phyloP scores from a whole-genome alignment of 1,284 basidiomycete genomes.

The Sanguinoderma infundibulare region DNA sequence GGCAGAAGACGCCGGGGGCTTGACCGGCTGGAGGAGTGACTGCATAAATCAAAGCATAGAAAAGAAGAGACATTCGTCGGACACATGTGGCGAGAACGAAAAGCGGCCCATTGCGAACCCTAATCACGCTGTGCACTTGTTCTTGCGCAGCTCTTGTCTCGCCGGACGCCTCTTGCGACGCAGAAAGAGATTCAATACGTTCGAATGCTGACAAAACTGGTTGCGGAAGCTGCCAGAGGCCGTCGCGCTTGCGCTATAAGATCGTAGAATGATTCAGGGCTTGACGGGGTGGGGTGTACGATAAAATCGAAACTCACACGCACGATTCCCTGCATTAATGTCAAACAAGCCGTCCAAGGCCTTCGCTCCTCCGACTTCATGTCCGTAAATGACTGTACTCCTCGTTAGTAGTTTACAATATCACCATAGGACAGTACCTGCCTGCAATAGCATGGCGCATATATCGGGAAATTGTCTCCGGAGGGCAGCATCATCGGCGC shows the following conservation, averaged over 20 bases:
- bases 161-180: conserved; percentile 31
- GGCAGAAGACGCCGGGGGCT: conserved; percentile 10
- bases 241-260: conserved; percentile 48
- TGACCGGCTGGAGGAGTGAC: conserved; percentile 43
- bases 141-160: conserved; percentile 28
- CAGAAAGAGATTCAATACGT: conserved; percentile 41
- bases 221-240: conserved; percentile 50
- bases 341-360: conserved; percentile 43
- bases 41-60: conserved; percentile 49
- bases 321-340: conserved; percentile 45
- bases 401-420: conserved; percentile 31
- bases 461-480: conserved; percentile 51
- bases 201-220: conserved; percentile 46
- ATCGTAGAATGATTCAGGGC: conserved; percentile 16
- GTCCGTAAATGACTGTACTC: conserved; percentile 24
- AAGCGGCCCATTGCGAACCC: conserved; percentile 67
- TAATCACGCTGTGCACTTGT: conserved; percentile 57
- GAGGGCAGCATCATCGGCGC: conserved; percentile 32
- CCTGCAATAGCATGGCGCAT: conserved; percentile 53
- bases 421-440: conserved; percentile 31
- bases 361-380: conserved; percentile 33
- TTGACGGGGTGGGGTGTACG: conserved; percentile 8
- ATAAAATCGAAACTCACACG: conserved; percentile 42
- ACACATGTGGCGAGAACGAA: conserved; percentile 46
- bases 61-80: conserved; percentile 45